phyloP scores from a whole-genome alignment of 108 stramenopile genomes.

The Conticribra weissflogii region DNA sequence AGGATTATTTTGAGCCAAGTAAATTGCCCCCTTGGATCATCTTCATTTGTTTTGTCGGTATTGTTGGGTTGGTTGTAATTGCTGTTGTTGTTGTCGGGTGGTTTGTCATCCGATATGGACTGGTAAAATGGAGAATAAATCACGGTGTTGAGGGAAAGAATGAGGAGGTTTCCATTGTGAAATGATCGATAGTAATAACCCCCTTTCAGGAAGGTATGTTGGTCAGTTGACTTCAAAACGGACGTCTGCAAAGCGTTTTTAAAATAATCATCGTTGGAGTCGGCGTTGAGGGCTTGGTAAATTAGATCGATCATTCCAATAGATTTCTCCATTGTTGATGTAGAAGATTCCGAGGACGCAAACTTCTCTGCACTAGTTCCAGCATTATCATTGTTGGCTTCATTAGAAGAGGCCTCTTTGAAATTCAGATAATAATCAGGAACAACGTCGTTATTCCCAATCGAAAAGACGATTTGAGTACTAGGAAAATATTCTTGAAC shows the following conservation, averaged over 20 bases:
- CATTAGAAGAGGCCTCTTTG: slow-evolving; percentile 6
- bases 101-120: too few species aligned
- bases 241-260: slow-evolving; percentile 20
- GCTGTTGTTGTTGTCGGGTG: too few species aligned
- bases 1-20: slow-evolving; percentile 58
- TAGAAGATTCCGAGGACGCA: too few species aligned
- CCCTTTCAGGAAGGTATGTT: slow-evolving; percentile 56
- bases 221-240: slow-evolving; percentile 31
- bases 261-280: background rate
- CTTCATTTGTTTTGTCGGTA: slow-evolving; percentile 18
- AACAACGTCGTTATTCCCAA: slow-evolving; percentile 80
- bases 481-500: slow-evolving; percentile 15
- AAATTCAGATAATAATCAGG: slow-evolving; percentile 73
- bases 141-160: slow-evolving; percentile 70
- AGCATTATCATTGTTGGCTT: too few species aligned
- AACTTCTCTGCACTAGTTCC: too few species aligned
- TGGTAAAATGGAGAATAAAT: slow-evolving; percentile 50
- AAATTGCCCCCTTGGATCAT: slow-evolving; percentile 74
- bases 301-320: slow-evolving; percentile 40
- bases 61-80: too few species aligned
- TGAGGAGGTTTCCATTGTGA: slow-evolving; percentile 33
- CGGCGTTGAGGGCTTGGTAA: slow-evolving; percentile 19
- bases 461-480: slow-evolving; percentile 40
- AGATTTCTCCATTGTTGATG: slow-evolving; percentile 13
- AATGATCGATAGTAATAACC: slow-evolving; percentile 65